Evolutionary conservation across 202 grass and related monocot genomes (phyloP).

Genomic region (Brachypodium distachyon): DNA sequence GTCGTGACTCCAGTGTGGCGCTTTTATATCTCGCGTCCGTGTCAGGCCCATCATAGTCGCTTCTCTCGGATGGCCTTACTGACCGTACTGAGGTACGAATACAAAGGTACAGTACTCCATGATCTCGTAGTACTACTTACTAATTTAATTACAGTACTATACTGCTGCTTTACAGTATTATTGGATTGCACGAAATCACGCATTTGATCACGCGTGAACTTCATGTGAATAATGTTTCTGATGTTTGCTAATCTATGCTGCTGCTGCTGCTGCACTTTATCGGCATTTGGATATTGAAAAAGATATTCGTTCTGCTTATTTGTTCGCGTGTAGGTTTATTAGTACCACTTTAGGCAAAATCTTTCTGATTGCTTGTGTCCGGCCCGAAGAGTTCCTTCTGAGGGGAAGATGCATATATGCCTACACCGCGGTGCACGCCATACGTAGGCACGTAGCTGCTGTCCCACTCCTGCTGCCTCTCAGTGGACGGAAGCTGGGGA

Average conservation of each 20-base stretch:
- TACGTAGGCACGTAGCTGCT: background rate
- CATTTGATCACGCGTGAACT: background rate
- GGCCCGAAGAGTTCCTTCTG: background rate
- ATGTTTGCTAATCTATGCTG: too few relatives aligned
- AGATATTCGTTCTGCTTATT: background rate
- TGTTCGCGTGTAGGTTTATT: background rate
- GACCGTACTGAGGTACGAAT: background rate
- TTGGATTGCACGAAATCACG: background rate
- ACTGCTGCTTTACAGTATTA: too few relatives aligned
- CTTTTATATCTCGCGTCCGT: background rate
- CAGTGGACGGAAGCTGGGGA: background rate
- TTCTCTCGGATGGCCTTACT: background rate
- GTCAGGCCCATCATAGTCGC: background rate
- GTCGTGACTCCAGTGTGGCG: background rate
- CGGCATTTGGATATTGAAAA: background rate
- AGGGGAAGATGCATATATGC: background rate
- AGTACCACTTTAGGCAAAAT: background rate
- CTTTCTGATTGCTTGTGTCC: background rate
- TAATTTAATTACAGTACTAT: too few relatives aligned
- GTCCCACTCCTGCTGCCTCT: background rate
- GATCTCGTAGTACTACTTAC: too few relatives aligned
- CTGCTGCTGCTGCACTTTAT: background rate
- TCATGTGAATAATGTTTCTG: too few relatives aligned
- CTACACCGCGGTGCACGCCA: conserved; percentile 1
- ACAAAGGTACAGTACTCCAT: background rate